phyloP scores from a whole-genome alignment of 2,329 filamentous ascomycete genomes.

The Neofusicoccum umdonicola region DNA sequence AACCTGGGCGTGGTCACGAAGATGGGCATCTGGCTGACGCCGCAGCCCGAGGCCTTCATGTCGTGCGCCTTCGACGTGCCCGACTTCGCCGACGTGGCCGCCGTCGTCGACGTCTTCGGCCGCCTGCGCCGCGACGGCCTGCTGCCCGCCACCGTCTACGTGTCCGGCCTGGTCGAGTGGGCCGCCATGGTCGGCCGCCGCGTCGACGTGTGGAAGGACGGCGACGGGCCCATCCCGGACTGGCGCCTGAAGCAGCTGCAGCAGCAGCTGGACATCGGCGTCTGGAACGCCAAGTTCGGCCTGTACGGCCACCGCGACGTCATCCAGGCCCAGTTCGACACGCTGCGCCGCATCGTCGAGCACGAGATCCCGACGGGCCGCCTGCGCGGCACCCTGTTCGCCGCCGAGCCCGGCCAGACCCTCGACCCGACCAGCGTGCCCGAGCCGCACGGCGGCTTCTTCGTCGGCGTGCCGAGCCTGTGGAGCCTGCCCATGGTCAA shows the following conservation, averaged over 20 bases:
- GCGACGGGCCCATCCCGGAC: constrained; percentile 35
- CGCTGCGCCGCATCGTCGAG: constrained; percentile 34
- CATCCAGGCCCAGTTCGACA: constrained; percentile 32
- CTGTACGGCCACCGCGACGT: constrained; percentile 24
- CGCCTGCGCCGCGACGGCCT: constrained; percentile 41
- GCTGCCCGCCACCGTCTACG: constrained; percentile 44
- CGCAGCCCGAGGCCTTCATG: constrained; percentile 51
- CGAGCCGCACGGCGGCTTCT: constrained; percentile 31
- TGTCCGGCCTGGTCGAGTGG: constrained; percentile 42
- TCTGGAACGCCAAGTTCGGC: constrained; percentile 50
- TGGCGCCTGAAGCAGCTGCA: constrained; percentile 43
- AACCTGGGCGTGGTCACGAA: constrained; percentile 43
- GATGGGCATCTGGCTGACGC: constrained; percentile 56
- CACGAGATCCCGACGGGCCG: constrained; percentile 16
- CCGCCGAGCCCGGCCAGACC: constrained; percentile 29
- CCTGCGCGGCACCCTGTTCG: neutral
- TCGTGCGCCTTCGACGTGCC: constrained; percentile 45
- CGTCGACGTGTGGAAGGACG: constrained; percentile 25
- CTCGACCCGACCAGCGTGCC: constrained; percentile 34
- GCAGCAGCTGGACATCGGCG: constrained; percentile 38
- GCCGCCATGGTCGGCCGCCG: constrained; percentile 41
- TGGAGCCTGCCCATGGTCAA: constrained; percentile 29
- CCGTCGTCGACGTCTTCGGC: constrained; percentile 50
- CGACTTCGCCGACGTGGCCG: constrained; percentile 48
- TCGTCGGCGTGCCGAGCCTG: constrained; percentile 21